These are phyloP conservation scores for Penicillium verrucosum DNA, from an alignment of 2,329 filamentous ascomycete genomes.

Conservation along the genomic window DNA sequence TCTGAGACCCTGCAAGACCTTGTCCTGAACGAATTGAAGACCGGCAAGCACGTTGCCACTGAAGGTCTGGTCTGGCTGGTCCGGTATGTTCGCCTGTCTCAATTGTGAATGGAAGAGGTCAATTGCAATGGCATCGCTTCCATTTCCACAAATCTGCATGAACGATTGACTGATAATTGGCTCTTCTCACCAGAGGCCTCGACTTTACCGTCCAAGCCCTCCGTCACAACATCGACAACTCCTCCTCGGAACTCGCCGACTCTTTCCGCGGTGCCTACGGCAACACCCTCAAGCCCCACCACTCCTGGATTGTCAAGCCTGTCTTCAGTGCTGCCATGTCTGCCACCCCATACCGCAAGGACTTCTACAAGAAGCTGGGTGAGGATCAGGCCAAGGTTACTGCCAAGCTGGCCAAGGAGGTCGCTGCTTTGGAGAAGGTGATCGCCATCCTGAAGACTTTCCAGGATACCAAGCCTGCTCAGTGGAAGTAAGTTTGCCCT, in stretches of 20 bases:
- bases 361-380: constrained; percentile 85
- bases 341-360: constrained; percentile 86
- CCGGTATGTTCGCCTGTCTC: constrained; percentile 56
- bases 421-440: constrained; percentile 72
- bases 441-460: constrained; percentile 72
- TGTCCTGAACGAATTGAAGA: constrained; percentile 80
- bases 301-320: constrained; percentile 84
- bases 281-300: constrained; percentile 84
- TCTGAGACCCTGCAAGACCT: constrained; percentile 85
- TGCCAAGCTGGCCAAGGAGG: constrained; percentile 65
- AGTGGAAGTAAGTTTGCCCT: constrained; percentile 35
- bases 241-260: constrained; percentile 70
- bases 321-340: constrained; percentile 91
- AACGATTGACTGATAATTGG: background rate
- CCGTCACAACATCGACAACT: constrained; percentile 67
- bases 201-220: constrained; percentile 90
- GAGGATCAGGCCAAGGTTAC: constrained; percentile 53
- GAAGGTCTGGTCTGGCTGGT: constrained; percentile 90
- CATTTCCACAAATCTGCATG: background rate
- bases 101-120: background rate
- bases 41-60: constrained; percentile 81
- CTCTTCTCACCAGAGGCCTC: constrained; percentile 62
- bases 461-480: constrained; percentile 53
- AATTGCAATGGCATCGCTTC: background rate
- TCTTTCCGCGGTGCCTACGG: constrained; percentile 87